Evolutionary conservation across 768 basidiomycete genomes (phyloP).

Genomic region (Agrocybe chaxingu): DNA sequence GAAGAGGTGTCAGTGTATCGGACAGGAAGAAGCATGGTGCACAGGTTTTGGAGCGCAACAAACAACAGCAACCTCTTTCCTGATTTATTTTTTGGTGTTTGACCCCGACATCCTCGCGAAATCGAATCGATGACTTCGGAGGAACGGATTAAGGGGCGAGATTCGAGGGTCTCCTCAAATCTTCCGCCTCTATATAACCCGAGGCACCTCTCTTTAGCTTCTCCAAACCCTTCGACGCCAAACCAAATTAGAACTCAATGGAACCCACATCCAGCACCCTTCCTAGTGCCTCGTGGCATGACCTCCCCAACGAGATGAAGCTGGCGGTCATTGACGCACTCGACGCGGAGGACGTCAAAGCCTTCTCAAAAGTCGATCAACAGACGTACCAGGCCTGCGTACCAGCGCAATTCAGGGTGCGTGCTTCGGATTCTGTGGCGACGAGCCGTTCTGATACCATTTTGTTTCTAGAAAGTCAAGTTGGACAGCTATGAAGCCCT

Average conservation of each 20-base stretch:
- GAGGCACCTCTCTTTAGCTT: not conserved
- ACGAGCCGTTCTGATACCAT: conserved; percentile 10
- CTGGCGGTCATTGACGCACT: conserved; percentile 53
- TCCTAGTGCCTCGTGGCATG: conserved; percentile 40
- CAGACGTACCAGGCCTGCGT: conserved; percentile 53
- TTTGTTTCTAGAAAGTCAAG: conserved; percentile 40
- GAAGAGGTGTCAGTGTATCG: not conserved
- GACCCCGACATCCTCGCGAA: conserved; percentile 26
- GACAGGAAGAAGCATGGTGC: conserved; percentile 6
- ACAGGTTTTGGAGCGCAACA: conserved; percentile 7
- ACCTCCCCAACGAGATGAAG: conserved; percentile 67
- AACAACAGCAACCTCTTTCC: conserved; percentile 10
- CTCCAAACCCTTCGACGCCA: not conserved
- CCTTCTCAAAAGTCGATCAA: conserved; percentile 47
- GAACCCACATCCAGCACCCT: conserved; percentile 10
- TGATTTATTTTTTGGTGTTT: conserved; percentile 13
- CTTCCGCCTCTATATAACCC: not conserved
- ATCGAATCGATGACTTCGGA: conserved; percentile 32
- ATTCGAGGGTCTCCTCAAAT: not conserved
- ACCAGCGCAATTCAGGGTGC: conserved; percentile 57
- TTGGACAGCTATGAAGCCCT: conserved; percentile 46
- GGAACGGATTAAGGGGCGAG: conserved; percentile 3
- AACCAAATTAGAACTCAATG: not conserved
- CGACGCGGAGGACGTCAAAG: conserved; percentile 37
- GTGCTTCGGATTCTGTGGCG: conserved; percentile 18